Evolutionary conservation across 495 filamentous ascomycete species (phyloP).

Genomic region (Podospora australis): DNA sequence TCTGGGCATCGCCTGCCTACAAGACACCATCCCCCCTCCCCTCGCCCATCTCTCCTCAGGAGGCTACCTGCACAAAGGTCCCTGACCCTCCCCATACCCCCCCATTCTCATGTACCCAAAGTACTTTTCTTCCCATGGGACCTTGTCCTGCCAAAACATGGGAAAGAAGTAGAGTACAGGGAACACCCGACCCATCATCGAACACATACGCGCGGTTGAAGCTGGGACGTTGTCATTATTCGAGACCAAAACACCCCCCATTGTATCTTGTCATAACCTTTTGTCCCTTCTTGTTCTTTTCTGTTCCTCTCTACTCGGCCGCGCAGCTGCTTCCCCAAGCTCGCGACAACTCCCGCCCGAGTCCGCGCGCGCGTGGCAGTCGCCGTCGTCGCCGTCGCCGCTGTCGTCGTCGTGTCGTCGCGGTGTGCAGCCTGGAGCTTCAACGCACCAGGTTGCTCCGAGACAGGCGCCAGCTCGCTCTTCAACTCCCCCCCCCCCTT

Average conservation of each 20-base stretch:
- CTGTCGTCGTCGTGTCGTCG: slow-evolving; percentile 17
- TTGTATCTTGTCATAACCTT: slow-evolving; percentile 12
- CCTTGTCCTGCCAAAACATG: slow-evolving; percentile 23
- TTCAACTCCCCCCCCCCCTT: too few relatives aligned
- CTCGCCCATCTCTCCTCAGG: slow-evolving; percentile 12
- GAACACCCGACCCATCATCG: slow-evolving; percentile 12
- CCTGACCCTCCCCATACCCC: slow-evolving; percentile 14
- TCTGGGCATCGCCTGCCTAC: slow-evolving; percentile 15
- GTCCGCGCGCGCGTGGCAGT: slow-evolving; percentile 1
- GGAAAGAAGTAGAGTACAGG: slow-evolving; percentile 22
- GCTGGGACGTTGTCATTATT: slow-evolving; percentile 9
- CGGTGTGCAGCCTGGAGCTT: slow-evolving; percentile 24
- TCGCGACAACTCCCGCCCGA: too few relatives aligned
- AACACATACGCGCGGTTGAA: slow-evolving; percentile 11
- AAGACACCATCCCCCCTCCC: slow-evolving; percentile 7
- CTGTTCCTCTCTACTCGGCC: slow-evolving; percentile 1
- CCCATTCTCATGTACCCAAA: slow-evolving; percentile 31
- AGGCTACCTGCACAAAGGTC: slow-evolving; percentile 15
- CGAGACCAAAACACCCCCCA: slow-evolving; percentile 10
- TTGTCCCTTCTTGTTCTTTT: slow-evolving; percentile 1
- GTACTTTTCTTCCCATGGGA: slow-evolving; percentile 24
- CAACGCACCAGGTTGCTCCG: slow-evolving; percentile 24
- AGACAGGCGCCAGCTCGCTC: too few relatives aligned
- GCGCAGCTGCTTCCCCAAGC: not conserved
- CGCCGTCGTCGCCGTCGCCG: slow-evolving; percentile 9